Conservation (phyloP, 306 rosid genomes). For the Sophora flavescens region DNA sequence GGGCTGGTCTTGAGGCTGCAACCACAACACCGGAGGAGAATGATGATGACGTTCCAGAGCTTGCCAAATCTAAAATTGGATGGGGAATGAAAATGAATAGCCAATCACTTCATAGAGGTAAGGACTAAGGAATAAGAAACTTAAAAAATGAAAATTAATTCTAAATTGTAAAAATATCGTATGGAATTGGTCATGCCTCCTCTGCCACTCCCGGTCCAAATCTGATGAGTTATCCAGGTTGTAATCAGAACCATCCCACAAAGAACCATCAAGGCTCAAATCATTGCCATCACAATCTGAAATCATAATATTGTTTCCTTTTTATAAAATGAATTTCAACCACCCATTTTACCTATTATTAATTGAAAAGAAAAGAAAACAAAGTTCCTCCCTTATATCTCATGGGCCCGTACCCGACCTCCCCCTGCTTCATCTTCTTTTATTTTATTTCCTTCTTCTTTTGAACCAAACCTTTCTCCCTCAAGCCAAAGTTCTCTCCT, state of each 20-base stretch:
- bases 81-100: slow-evolving; percentile 13
- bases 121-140: background rate
- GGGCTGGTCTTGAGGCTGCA: no score
- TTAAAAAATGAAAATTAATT: slow-evolving; percentile 16
- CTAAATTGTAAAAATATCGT: slow-evolving; percentile 52
- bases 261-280: slow-evolving; percentile 46
- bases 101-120: slow-evolving; percentile 2
- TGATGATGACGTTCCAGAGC: no score
- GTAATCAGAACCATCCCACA: slow-evolving; percentile 61
- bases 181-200: slow-evolving; percentile 75
- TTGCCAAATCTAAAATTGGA: slow-evolving; percentile 54
- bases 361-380: no score
- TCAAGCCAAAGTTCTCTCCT: no score
- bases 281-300: slow-evolving; percentile 58
- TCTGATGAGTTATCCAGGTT: slow-evolving; percentile 57
- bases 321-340: no score
- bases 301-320: slow-evolving; percentile 43
- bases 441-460: no score
- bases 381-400: no score
- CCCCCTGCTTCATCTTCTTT: no score
- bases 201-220: slow-evolving; percentile 80
- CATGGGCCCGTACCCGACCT: no score
- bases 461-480: no score
- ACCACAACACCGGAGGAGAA: no score
- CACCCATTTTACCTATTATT: no score